Evolutionary conservation across 257 asterid genomes (phyloP), one percentile per base, ranked within the genome.

Genomic region (Agastache rugosa): DNA sequence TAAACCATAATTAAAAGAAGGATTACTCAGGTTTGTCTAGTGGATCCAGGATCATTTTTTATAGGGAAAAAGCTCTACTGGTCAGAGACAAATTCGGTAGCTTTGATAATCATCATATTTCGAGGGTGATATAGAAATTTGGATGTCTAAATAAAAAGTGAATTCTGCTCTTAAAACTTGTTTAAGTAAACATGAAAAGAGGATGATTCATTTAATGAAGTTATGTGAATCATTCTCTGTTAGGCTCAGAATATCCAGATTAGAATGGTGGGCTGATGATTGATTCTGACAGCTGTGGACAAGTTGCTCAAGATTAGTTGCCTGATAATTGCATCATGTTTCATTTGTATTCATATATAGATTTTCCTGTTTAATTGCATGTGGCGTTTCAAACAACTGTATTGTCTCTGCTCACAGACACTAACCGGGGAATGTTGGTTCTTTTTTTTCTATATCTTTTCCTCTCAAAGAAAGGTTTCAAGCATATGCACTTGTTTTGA

Each of bases 281-380:
- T 55, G 44, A 69, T 73, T 72, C 55, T 47, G 29, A 73, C 31
- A 19, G 3, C 60, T 41, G 44, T 23, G 55, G 65, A 47, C 29
- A 63, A 56, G 39, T 55, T 54, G 61, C 54, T 22, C 42, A 75
- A 42, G 11, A 62, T 39, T 70, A 29, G 45, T n/a, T 60, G 67
- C n/a, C 31, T 42, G 22, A 44, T 63, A 73, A 67, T 58, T 64
- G 35, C 22, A 25, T 51, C 9, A 20, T 51, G 68, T 67, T 42
- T 48, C 69, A 35, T 67, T 59, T 78, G 75, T 69, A 56, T 63
- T 45, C 44, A 56, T 53, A 31, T 19, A 63, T 59, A 73, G 65
- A 65, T 63, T 37, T 75, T 27, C 35, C 37, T 22, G 44, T 59
- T 22, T 53, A 23, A 20, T 72, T 56, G 25, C 22, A 16, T 50